These are phyloP conservation scores for Apocynum venetum DNA, from an alignment of 257 asterid species.

Conservation along the genomic window DNA sequence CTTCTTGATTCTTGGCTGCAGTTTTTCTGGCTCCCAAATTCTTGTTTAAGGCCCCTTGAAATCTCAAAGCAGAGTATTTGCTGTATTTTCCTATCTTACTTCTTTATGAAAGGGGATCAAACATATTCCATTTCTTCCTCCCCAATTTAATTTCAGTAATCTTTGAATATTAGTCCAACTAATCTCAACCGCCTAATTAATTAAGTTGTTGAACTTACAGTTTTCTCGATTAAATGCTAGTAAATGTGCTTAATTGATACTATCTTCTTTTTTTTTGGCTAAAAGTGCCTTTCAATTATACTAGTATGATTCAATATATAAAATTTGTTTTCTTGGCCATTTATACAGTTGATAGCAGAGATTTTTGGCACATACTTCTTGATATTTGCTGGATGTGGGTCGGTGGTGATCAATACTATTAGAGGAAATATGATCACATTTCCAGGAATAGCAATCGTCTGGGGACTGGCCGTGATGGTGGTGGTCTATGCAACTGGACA, in stretches of 20 bases:
- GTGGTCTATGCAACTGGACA: constrained; percentile 37
- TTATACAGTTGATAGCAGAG: constrained; percentile 30
- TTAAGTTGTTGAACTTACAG: neutral
- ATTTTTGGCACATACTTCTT: constrained; percentile 33
- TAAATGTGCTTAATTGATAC: neutral
- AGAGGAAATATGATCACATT: constrained; percentile 24
- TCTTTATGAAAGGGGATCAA: neutral
- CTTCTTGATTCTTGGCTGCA: neutral
- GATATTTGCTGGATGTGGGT: constrained; percentile 39
- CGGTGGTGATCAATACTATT: constrained; percentile 30
- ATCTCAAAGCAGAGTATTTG: too few relatives aligned
- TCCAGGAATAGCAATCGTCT: constrained; percentile 37
- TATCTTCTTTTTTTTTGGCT: too few relatives aligned
- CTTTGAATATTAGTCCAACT: neutral
- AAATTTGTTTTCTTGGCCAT: neutral
- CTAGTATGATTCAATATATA: neutral
- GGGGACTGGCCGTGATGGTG: constrained; percentile 44
- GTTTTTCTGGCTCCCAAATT: neutral
- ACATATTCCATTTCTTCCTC: neutral
- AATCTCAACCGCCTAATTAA: neutral
- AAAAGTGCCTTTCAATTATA: neutral
- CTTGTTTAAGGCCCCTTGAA: too few relatives aligned
- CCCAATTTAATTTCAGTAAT: neutral
- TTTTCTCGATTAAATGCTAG: neutral
- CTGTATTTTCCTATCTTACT: neutral